These are phyloP conservation scores for Gossypium trilobum DNA, from an alignment of 441 rosid species.

Conservation along the genomic window DNA sequence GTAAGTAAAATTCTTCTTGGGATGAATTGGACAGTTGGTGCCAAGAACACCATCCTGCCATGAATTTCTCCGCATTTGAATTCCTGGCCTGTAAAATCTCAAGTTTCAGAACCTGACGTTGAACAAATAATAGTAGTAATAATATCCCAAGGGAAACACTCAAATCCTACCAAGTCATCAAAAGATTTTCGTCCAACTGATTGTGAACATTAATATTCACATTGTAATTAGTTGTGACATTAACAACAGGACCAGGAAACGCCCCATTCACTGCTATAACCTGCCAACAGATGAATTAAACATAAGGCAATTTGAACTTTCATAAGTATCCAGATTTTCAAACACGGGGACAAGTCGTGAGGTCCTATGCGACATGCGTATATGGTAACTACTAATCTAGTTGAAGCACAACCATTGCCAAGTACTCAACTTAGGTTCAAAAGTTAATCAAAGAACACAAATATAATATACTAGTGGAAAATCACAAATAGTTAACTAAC, in stretches of 20 bases:
- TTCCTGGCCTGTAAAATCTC: constrained; percentile 55
- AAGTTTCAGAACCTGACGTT: not conserved
- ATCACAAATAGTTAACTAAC: not conserved
- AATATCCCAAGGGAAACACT: not conserved
- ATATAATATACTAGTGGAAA: not conserved
- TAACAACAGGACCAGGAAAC: constrained; percentile 71
- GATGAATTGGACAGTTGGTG: constrained; percentile 72
- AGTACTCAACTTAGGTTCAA: not conserved
- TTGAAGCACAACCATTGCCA: too few relatives aligned
- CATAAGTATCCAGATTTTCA: not conserved
- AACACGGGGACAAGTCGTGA: not conserved
- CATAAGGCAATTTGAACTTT: not conserved
- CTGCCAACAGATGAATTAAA: constrained; percentile 30
- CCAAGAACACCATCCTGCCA: constrained; percentile 92
- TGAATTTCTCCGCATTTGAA: constrained; percentile 71
- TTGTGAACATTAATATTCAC: constrained; percentile 55
- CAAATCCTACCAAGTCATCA: constrained; percentile 63
- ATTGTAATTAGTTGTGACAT: constrained; percentile 69
- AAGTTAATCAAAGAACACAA: not conserved
- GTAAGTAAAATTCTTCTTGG: constrained; percentile 58
- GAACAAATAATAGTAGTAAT: not conserved
- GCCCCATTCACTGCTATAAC: constrained; percentile 68
- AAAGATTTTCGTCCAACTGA: constrained; percentile 59
- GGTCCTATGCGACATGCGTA: not conserved
- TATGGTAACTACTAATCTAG: not conserved